These are phyloP conservation scores for Paecilomyces variotii DNA, from an alignment of 2,329 filamentous ascomycete genomes.

Conservation along the genomic window DNA sequence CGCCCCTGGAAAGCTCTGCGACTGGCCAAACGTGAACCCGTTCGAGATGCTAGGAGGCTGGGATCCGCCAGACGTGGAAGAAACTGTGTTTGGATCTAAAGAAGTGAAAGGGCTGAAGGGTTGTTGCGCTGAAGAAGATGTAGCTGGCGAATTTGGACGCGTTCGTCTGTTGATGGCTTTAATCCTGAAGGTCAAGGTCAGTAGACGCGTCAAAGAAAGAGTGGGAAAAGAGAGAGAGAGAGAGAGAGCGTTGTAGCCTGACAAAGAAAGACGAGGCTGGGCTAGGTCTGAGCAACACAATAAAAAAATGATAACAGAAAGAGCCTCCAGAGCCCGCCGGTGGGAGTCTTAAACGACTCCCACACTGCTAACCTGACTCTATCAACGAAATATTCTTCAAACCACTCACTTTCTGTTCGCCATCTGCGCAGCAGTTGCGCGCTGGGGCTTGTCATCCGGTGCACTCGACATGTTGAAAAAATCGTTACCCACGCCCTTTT, in stretches of 20 bases:
- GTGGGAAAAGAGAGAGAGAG: not conserved
- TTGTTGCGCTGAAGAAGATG: slow-evolving; percentile 8
- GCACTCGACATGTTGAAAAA: slow-evolving; percentile 33
- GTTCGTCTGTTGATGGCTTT: slow-evolving; percentile 18
- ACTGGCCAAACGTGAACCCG: slow-evolving; percentile 28
- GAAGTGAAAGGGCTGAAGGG: slow-evolving; percentile 22
- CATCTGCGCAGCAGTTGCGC: slow-evolving; percentile 48
- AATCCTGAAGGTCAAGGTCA: slow-evolving; percentile 16
- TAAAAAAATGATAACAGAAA: not conserved
- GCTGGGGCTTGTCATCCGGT: slow-evolving; percentile 38
- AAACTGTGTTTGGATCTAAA: slow-evolving; percentile 20
- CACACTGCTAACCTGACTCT: not conserved
- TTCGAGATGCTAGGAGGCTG: slow-evolving; percentile 15
- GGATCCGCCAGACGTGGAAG: slow-evolving; percentile 11
- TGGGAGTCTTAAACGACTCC: too few species aligned
- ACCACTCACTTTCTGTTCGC: slow-evolving; percentile 48
- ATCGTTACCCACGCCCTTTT: slow-evolving; percentile 19
- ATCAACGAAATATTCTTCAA: slow-evolving; percentile 5
- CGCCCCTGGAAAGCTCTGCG: slow-evolving; percentile 27
- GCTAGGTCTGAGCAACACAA: not conserved
- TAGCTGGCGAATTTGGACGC: slow-evolving; percentile 14
- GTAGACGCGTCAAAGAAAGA: not conserved
- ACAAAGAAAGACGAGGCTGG: not conserved
- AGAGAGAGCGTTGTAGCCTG: not conserved
- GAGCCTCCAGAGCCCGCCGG: not conserved